Evolutionary conservation across 148 eudicot species (phyloP).

Genomic region (Tetragonia tetragonoides): DNA sequence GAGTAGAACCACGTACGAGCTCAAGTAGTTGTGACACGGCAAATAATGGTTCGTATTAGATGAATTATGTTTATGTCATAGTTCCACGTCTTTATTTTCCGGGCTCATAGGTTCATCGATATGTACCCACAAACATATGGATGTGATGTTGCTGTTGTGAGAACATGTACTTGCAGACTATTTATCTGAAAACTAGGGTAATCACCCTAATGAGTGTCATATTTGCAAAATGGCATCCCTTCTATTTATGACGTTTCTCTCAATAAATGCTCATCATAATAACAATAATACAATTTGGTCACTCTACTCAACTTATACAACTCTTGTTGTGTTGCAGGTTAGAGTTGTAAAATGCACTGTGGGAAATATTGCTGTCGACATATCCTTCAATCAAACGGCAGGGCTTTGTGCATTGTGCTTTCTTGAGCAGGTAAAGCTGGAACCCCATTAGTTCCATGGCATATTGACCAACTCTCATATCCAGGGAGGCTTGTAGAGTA

Average conservation of each 20-base stretch:
- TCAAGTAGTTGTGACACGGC: not conserved
- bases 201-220: too few relatives aligned
- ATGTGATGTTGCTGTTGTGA: not conserved
- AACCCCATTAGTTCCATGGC: conserved; percentile 1
- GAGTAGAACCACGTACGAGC: not conserved
- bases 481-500: not conserved
- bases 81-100: not conserved
- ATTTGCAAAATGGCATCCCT: not conserved
- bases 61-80: not conserved
- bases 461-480: not conserved
- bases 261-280: not conserved
- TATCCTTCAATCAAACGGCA: conserved; percentile 53
- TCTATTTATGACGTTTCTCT: not conserved
- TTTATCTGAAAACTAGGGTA: too few relatives aligned
- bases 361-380: conserved; percentile 42
- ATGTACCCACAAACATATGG: not conserved
- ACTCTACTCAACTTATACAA: not conserved
- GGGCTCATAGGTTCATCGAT: not conserved
- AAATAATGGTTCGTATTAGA: not conserved
- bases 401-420: conserved; percentile 45
- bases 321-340: conserved; percentile 35
- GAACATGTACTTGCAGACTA: not conserved
- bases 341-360: conserved; percentile 49
- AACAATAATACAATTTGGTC: not conserved
- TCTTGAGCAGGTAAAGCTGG: conserved; percentile 41